These are phyloP conservation scores for Cystobasidium slooffiae DNA, from an alignment of 1,284 basidiomycete genomes.

Conservation along the genomic window DNA sequence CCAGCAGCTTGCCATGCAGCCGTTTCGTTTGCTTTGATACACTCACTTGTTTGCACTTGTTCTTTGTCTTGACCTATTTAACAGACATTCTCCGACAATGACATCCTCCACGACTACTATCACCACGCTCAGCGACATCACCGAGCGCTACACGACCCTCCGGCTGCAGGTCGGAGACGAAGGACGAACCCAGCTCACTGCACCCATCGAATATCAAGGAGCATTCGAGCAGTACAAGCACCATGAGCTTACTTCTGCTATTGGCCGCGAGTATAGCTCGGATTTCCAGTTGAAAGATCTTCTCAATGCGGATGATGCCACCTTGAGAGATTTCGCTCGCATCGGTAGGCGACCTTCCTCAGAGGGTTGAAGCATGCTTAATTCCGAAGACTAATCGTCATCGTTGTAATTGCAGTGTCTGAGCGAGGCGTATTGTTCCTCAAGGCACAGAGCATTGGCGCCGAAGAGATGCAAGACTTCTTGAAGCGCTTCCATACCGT, in stretches of 20 bases:
- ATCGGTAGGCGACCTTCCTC: background rate
- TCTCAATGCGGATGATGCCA: conserved; percentile 12
- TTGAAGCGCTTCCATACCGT: conserved; percentile 63
- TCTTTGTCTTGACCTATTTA: background rate
- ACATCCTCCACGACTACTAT: conserved; percentile 10
- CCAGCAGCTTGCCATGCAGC: too few species aligned
- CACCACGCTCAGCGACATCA: conserved; percentile 21
- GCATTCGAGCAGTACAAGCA: conserved; percentile 5
- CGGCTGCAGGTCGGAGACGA: conserved; percentile 26
- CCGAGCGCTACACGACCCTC: conserved; percentile 27
- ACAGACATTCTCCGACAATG: background rate
- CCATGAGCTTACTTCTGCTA: conserved; percentile 17
- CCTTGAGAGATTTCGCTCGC: conserved; percentile 11
- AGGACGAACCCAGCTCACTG: conserved; percentile 25
- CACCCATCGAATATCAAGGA: conserved; percentile 20
- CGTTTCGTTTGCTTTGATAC: background rate
- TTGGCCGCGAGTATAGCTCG: conserved; percentile 18
- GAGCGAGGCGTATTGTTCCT: conserved; percentile 76
- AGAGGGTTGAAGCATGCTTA: background rate
- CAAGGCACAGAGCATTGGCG: conserved; percentile 62
- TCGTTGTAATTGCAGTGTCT: conserved; percentile 58
- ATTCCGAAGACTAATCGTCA: background rate
- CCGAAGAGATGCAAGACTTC: conserved; percentile 60
- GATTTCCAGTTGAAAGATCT: conserved; percentile 22
- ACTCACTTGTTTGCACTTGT: background rate